Conservation (phyloP, 2,329 filamentous ascomycete genomes). For the Zasmidium cellare region DNA sequence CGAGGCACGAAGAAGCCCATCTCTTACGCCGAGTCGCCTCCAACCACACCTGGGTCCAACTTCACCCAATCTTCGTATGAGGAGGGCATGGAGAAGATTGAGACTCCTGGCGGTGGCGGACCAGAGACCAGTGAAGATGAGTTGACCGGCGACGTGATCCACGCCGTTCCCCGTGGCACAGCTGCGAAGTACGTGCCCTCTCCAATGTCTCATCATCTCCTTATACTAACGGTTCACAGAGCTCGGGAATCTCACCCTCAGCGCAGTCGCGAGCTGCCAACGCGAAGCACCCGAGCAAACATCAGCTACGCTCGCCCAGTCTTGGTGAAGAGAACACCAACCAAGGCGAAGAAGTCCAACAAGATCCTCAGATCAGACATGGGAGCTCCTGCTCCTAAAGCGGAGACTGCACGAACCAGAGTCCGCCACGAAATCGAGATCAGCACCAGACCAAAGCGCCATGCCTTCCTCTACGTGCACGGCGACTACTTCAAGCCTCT, state of each 20-base stretch:
- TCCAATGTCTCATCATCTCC: neutral
- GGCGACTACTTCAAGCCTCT: conserved; percentile 50
- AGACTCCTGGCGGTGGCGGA: neutral
- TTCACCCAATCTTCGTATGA: neutral
- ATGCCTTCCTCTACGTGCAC: conserved; percentile 48
- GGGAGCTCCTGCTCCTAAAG: neutral
- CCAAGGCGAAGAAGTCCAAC: conserved; percentile 14
- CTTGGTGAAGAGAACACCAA: conserved; percentile 9
- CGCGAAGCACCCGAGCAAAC: conserved; percentile 25
- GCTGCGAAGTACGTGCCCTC: neutral
- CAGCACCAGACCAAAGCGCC: conserved; percentile 45
- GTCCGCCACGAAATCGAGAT: conserved; percentile 44
- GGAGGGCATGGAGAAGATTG: conserved; percentile 1
- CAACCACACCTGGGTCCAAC: conserved; percentile 7
- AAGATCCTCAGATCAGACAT: conserved; percentile 20
- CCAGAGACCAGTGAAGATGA: conserved; percentile 25
- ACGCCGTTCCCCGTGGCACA: conserved; percentile 17
- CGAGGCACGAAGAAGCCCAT: conserved; percentile 12
- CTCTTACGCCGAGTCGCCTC: conserved; percentile 26
- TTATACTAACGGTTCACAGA: neutral
- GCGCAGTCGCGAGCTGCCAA: conserved; percentile 25
- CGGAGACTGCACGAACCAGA: conserved; percentile 40
- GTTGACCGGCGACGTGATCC: conserved; percentile 24
- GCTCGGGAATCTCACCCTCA: neutral
- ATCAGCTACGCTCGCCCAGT: conserved; percentile 24